These are phyloP conservation scores for Tillandsia fasciculata DNA, from an alignment of 176 grass and related monocot species.

Conservation along the genomic window DNA sequence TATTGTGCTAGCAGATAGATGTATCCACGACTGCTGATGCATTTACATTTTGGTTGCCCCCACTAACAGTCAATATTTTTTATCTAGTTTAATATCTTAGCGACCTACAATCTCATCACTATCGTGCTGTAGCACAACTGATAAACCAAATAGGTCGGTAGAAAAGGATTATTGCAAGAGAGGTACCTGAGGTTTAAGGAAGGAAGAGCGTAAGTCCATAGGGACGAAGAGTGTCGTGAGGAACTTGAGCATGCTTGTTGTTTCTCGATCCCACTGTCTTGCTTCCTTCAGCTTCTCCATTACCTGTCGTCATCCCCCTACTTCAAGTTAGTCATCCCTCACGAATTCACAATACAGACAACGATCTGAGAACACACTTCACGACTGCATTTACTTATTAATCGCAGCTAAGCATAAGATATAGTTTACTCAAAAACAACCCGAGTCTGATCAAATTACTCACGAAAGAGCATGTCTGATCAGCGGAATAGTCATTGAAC, in stretches of 20 bases:
- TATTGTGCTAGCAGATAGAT: too few relatives aligned
- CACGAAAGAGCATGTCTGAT: neutral
- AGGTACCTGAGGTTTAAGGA: constrained; percentile 40
- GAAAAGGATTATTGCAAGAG: neutral
- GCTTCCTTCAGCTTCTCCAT: neutral
- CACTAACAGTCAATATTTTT: too few relatives aligned
- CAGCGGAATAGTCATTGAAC: too few relatives aligned
- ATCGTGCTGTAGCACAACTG: too few relatives aligned
- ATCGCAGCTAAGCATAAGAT: neutral
- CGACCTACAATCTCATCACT: too few relatives aligned
- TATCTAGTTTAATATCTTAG: too few relatives aligned
- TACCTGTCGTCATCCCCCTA: neutral
- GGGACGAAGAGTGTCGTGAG: constrained; percentile 35
- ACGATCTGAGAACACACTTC: neutral
- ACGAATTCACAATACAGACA: neutral
- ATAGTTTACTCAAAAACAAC: constrained; percentile 1
- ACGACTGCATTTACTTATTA: neutral
- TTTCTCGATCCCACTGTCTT: constrained; percentile 18
- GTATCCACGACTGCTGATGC: too few relatives aligned
- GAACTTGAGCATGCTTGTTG: constrained; percentile 35
- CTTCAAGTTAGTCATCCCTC: too few relatives aligned
- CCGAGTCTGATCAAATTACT: neutral
- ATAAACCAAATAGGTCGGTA: too few relatives aligned
- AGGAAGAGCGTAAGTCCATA: constrained; percentile 35
- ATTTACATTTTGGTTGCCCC: too few relatives aligned